Conservation (phyloP, 345 rosid genomes). For the Reutealis trisperma region DNA sequence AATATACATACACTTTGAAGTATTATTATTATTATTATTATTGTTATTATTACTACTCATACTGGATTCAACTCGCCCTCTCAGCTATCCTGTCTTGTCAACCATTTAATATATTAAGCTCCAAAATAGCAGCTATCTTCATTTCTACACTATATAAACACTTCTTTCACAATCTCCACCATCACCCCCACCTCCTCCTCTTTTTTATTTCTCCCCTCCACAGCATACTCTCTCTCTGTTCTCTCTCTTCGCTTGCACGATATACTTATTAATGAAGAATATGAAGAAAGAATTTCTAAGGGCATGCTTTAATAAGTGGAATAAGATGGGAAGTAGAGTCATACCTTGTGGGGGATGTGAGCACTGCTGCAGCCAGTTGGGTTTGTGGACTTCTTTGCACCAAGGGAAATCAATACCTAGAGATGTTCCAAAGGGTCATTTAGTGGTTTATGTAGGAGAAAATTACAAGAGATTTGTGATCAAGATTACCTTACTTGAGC, state of each 20-base stretch:
- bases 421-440: slow-evolving; percentile 87
- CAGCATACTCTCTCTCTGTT: slow-evolving; percentile 14
- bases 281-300: slow-evolving; percentile 47
- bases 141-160: slow-evolving; percentile 41
- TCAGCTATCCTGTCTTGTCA: slow-evolving; percentile 48
- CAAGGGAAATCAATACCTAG: slow-evolving; percentile 55
- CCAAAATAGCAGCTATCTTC: slow-evolving; percentile 20
- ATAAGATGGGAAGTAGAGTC: slow-evolving; percentile 47
- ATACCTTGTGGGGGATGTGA: slow-evolving; percentile 51
- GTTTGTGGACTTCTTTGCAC: slow-evolving; percentile 41
- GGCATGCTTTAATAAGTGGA: slow-evolving; percentile 55
- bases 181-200: slow-evolving; percentile 15
- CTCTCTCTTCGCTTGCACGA: neutral
- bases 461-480: slow-evolving; percentile 66
- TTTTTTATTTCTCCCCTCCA: slow-evolving; percentile 1
- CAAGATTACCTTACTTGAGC: slow-evolving; percentile 60
- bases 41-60: neutral
- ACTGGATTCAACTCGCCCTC: slow-evolving; percentile 15
- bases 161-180: slow-evolving; percentile 32
- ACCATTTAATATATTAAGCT: slow-evolving; percentile 42
- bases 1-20: neutral
- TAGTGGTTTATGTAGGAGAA: slow-evolving; percentile 82
- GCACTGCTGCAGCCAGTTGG: slow-evolving; percentile 43
- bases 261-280: slow-evolving; percentile 17
- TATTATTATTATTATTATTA: neutral